These are phyloP conservation scores for Oryza punctata DNA, from an alignment of 176 grass and related monocot species.

Conservation along the genomic window DNA sequence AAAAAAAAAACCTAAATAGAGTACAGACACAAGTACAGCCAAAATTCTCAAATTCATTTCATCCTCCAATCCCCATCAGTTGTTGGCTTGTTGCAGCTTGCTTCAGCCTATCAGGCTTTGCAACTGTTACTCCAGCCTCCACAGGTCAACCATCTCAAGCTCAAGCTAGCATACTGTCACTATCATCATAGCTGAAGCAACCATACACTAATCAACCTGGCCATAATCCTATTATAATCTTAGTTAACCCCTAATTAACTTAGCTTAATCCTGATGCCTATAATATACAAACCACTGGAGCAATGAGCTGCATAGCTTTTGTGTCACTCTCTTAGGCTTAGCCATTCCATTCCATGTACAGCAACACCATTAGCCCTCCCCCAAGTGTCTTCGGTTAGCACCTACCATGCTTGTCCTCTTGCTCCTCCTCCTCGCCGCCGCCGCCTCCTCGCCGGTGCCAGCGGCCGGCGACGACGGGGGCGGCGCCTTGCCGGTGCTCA, in stretches of 20 bases:
- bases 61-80: constrained; percentile 5
- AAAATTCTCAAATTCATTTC: background rate
- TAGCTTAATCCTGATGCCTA: background rate
- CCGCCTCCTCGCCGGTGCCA: background rate
- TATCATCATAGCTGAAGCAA: constrained; percentile 13
- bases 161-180: constrained; percentile 18
- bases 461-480: background rate
- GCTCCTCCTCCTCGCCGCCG: constrained; percentile 24
- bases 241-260: background rate
- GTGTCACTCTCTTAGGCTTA: constrained; percentile 9
- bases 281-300: background rate
- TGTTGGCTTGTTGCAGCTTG: background rate
- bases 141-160: constrained; percentile 31
- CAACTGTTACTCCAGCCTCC: background rate
- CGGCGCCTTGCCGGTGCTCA: constrained; percentile 34
- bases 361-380: background rate
- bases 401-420: constrained; percentile 41
- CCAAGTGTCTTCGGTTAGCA: background rate
- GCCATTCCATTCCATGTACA: background rate
- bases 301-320: background rate
- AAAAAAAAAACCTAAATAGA: background rate
- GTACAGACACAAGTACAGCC: background rate
- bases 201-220: constrained; percentile 1
- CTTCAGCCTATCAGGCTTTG: background rate
- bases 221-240: constrained; percentile 6